Percentiles rank a stretch among this genome's conserved stretches.
These are phyloP conservation scores for Solanum etuberosum DNA, from an alignment of 257 asterid species.

Conservation along the genomic window DNA sequence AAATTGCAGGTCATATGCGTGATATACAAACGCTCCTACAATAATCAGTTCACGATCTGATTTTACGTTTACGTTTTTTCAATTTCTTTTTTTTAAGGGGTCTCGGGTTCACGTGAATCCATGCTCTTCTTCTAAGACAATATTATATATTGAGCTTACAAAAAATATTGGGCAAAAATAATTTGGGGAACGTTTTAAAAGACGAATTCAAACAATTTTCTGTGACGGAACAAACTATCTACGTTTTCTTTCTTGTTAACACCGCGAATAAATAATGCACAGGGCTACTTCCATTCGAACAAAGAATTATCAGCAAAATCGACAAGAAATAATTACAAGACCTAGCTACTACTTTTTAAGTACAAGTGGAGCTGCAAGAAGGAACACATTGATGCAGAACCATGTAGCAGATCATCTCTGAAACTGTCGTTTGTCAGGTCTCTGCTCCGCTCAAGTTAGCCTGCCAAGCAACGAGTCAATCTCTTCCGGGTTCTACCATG, in stretches of 20 bases:
- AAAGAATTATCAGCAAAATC: not conserved
- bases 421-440: not conserved
- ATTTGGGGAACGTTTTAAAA: not conserved
- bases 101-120: no score
- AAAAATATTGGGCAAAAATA: not conserved
- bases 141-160: not conserved
- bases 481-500: not conserved
- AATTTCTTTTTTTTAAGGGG: no score
- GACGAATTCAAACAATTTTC: not conserved
- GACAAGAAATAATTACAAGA: not conserved
- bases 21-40: no score
- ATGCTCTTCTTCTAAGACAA: no score
- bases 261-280: not conserved
- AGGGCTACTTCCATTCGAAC: not conserved
- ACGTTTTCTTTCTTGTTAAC: not conserved
- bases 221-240: not conserved
- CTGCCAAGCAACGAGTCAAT: not conserved
- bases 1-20: no score
- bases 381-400: not conserved
- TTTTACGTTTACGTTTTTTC: no score
- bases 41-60: no score
- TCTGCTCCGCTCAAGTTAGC: not conserved
- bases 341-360: not conserved
- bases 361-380: not conserved
- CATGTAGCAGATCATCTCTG: constrained; percentile 2